Evolutionary conservation across 2,329 filamentous ascomycete genomes (phyloP), one percentile per base, ranked within the genome.

Genomic region (Colletotrichum lindemuthianum): DNA sequence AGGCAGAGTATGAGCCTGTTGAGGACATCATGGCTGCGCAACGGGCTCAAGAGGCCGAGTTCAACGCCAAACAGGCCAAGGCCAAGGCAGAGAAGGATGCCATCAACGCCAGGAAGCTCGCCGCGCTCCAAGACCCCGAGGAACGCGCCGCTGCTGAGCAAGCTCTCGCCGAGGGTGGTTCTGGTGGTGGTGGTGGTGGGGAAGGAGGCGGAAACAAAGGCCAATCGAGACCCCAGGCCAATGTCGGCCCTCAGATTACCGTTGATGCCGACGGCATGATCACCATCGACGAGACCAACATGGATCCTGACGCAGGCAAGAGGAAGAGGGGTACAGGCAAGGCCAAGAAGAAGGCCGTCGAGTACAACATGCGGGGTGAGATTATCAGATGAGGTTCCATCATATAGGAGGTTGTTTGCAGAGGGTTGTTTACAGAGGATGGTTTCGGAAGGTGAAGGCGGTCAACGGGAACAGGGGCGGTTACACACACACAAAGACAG

Each of bases 1-100:
- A 67, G 52, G 72, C 79, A 54, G 82, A 85, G 73, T 86, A 86
- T 69, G 83, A 85, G 70, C 79, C 82, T 45, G 82, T 87, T 16
- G 85, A 83, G 71, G 79, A 77, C 52, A 86, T 88, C 68, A 79
- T 85, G 69, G 85, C 82, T 9, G 86, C 88, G 73, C 82, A 83
- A 72, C 81, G 78, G 63, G 79, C 77, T 66, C 76, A 76, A 40
- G 76, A 80, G 67, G 80, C 81, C 70, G 75, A 78, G 54, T 82
- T 81, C 52, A 79, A 82, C 69, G 79, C 78, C 1, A 78, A 80
- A 70, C 74, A 78, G 70, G 78, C 77, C 67, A 77, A 73, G 54
- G 70, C 77, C 57, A 77, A 75, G 39, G 82, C 82, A 69, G 81
- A 83, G 70, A 80, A 80, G 70, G 81, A 78, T 15, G 82, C 83